Conservation (phyloP, 2,329 filamentous ascomycete genomes). For the Monilinia fructicola region DNA sequence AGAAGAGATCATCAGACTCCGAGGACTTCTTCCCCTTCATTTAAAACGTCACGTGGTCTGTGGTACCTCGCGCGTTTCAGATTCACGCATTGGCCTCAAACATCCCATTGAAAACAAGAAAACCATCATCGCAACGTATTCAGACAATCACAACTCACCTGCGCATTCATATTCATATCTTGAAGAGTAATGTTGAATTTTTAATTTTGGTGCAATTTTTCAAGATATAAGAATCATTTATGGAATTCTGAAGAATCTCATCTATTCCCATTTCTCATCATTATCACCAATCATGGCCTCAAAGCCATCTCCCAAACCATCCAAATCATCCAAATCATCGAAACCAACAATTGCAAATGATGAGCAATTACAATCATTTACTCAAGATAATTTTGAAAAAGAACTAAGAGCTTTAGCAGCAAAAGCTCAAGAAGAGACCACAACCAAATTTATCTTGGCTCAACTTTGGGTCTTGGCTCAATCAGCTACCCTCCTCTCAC, state of each 20-base stretch:
- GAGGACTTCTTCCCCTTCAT: conserved; percentile 2
- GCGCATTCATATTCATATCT: too few species aligned
- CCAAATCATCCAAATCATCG: conserved; percentile 11
- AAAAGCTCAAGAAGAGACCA: conserved; percentile 40
- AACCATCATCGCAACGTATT: conserved; percentile 23
- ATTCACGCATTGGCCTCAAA: conserved; percentile 29
- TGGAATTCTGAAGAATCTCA: not conserved
- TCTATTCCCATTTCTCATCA: not conserved
- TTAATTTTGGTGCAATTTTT: not conserved
- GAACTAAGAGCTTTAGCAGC: conserved; percentile 39
- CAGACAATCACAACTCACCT: conserved; percentile 1
- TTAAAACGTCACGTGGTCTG: conserved; percentile 21
- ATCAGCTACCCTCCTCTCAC: conserved; percentile 48
- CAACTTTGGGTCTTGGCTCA: conserved; percentile 40
- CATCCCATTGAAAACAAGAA: conserved; percentile 11
- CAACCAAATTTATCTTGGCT: conserved; percentile 35
- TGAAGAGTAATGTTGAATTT: not conserved
- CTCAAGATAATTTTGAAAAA: conserved; percentile 41
- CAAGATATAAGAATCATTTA: not conserved
- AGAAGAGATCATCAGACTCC: conserved; percentile 7
- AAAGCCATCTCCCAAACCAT: conserved; percentile 25
- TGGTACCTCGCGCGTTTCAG: conserved; percentile 29
- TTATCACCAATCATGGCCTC: conserved; percentile 28
- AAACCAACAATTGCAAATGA: conserved; percentile 7
- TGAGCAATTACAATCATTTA: conserved; percentile 28